Evolutionary conservation across 208 protist genomes (phyloP), one percentile per base, ranked within the genome.

Genomic region (Leptomonas pyrrhocoris): DNA sequence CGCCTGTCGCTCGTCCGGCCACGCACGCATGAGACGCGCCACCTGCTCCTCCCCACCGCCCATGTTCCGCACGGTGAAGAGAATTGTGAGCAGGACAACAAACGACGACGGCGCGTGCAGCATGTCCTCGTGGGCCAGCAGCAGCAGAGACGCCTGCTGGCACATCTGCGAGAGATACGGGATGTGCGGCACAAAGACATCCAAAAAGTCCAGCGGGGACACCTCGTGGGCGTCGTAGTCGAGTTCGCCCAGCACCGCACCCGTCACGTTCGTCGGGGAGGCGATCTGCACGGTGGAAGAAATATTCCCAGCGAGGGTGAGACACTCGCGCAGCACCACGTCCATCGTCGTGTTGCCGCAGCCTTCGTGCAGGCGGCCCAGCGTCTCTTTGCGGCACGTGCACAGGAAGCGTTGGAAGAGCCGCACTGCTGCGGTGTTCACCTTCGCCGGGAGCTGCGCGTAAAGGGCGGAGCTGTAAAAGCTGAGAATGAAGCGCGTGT

Each of bases 151-250:
- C 5, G 64, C 72, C 58, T 77, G 72, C 58, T 72, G 72, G 43
- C 72, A 77, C 72, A 77, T 77, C 61, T 77, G 72, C 36, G 64
- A 77, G 5, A 77, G 58, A 23, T 68, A 77, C 0, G 72, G 60
- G n/a, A 77, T 67, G 58, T 72, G 72, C 2, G 56, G 57, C 3
- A 67, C 36, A 31, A 77, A 30, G 23, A 72, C 56, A 25, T 77
- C 72, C 13, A 73, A 48, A 36, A 60, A 79, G 30, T 79, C 74
- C 12, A 79, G 21, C 40, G 74, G 74, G 13, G 74, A 74, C 53
- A 79, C 74, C 61, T 79, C 74, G n/a, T 74, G 74, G 13, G 53
- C 74, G 55, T 79, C 74, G 49, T 74, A 74, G 67, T 70, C 31
- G 9, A 79, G 55, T 53, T 64, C 67, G 0, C 36, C 40, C 19